Base-by-base conservation (phyloP, 106 monocot species). In the Phalaenopsis equestris region DNA sequence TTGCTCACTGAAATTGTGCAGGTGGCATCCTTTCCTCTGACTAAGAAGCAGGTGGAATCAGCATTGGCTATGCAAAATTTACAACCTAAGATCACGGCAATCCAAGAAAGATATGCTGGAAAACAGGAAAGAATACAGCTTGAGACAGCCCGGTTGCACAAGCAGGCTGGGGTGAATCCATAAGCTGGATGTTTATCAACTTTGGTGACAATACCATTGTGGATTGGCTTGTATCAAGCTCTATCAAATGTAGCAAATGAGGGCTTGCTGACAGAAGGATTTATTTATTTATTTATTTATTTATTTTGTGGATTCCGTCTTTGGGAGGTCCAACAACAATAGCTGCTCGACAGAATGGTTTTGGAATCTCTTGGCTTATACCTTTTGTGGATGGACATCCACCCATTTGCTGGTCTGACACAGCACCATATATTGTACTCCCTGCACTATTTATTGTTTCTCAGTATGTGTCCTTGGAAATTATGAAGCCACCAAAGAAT, bases 201-300 rank as follows among this genome's bases (percentile, higher is more conserved):
- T 79, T 94, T 99, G 92, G 94, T 93, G 39, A 99, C 94, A 45
- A 90, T 99, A 84, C 94, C 98, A 46, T 94, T 99, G 38, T 99
- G 94, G 94, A 94, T 99, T 86, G 98, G 98, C 74, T 83, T 92
- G 52, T 99, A 99, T 81, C 98, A 99, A 82, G 94, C 94, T 80
- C 98, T 99, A 79, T 94, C 98, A 83, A 99, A 99, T 87, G 94
- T 94, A 57, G 98, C 98, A 75, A 99, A 99, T 86, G 98, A 99
- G 98, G 98, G 94, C 15, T 88, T 99, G 74, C 80, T 99, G 73
- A 99, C 92, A 36, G 98, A 99, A 87, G 98, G 98, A 30, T 94
- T 99, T 85, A 30, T 30, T 30, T 30, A 30, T 30, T 30, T 30
- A 0, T 30, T 30, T 30, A 0, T 30, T 30, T 30, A 0, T 30